Percentiles rank a stretch among this genome's conserved stretches.
Evolutionary conservation across 306 rosid genomes (phyloP).

Genomic region (Potentilla sterilis): DNA sequence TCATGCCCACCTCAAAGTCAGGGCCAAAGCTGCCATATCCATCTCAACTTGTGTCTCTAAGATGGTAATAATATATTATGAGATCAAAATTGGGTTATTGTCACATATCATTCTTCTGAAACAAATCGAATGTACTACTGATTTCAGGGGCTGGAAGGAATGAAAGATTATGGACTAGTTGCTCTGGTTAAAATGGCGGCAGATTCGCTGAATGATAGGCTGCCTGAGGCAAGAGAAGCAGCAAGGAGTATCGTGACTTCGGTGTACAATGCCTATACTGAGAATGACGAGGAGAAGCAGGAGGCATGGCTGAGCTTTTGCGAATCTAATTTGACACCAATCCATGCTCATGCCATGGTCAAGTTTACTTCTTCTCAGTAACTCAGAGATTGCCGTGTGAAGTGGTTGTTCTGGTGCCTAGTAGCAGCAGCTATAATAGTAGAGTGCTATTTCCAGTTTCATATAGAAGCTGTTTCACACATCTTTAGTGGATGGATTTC

Average conservation of each 20-base stretch:
- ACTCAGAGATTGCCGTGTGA: not conserved
- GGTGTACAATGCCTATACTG: conserved; percentile 43
- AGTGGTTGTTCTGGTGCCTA: not conserved
- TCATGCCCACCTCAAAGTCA: conserved; percentile 65
- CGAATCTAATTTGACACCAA: conserved; percentile 58
- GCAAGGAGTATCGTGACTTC: conserved; percentile 66
- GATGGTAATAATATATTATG: too few species aligned
- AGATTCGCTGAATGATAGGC: conserved; percentile 72
- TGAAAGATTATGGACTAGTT: conserved; percentile 64
- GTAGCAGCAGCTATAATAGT: conserved; percentile 1
- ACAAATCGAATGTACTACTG: conserved; percentile 5
- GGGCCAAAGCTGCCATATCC: conserved; percentile 81
- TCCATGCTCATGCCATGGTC: conserved; percentile 62
- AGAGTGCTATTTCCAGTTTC: conserved; percentile 9
- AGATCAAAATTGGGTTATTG: too few species aligned
- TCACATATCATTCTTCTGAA: too few species aligned
- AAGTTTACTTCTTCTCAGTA: conserved; percentile 54
- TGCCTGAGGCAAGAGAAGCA: conserved; percentile 95
- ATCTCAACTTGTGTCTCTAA: conserved; percentile 73
- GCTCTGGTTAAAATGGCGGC: conserved; percentile 67
- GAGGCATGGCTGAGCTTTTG: conserved; percentile 86
- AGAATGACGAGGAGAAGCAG: conserved; percentile 57
- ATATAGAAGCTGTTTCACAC: conserved; percentile 16
- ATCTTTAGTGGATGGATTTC: not conserved
- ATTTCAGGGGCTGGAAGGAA: conserved; percentile 64